These are phyloP conservation scores for Metarhizium robertsii DNA, from an alignment of 2,329 filamentous ascomycete species.

Conservation along the genomic window DNA sequence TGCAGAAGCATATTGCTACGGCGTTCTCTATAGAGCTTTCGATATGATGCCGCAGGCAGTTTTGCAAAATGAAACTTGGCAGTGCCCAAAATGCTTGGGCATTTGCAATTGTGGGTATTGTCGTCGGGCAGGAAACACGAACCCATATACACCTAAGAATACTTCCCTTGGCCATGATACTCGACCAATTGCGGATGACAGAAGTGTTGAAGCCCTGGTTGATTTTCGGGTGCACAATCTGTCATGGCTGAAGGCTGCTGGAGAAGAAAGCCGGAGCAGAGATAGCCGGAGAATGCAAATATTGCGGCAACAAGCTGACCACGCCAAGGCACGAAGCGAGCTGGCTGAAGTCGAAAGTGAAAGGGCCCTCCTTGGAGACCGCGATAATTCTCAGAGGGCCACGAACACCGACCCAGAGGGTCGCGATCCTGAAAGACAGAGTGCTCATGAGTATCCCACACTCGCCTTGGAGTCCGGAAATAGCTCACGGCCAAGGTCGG, in stretches of 20 bases:
- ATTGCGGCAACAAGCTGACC: conserved; percentile 45
- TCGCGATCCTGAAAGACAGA: background rate
- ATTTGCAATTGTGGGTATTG: conserved; percentile 85
- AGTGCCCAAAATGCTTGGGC: conserved; percentile 76
- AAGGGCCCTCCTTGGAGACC: conserved; percentile 11
- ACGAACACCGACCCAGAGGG: background rate
- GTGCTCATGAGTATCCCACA: background rate
- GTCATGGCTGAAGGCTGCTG: conserved; percentile 60
- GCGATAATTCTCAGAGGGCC: conserved; percentile 1
- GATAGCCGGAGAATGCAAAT: conserved; percentile 49
- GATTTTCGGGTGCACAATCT: conserved; percentile 88
- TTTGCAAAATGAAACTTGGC: conserved; percentile 75
- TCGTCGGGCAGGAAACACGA: conserved; percentile 54
- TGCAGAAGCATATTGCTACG: conserved; percentile 76
- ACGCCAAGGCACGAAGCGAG: conserved; percentile 43
- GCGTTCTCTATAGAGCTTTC: conserved; percentile 83
- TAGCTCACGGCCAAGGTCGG: background rate
- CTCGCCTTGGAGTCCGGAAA: background rate
- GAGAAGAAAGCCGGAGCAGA: conserved; percentile 48
- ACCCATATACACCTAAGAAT: conserved; percentile 76
- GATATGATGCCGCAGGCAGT: conserved; percentile 78
- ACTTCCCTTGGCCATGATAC: conserved; percentile 89
- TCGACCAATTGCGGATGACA: conserved; percentile 76
- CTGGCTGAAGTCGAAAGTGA: conserved; percentile 18
- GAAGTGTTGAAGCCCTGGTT: conserved; percentile 82